phyloP scores from a whole-genome alignment of 169 alveolate species.

The Toxoplasma gondii region DNA sequence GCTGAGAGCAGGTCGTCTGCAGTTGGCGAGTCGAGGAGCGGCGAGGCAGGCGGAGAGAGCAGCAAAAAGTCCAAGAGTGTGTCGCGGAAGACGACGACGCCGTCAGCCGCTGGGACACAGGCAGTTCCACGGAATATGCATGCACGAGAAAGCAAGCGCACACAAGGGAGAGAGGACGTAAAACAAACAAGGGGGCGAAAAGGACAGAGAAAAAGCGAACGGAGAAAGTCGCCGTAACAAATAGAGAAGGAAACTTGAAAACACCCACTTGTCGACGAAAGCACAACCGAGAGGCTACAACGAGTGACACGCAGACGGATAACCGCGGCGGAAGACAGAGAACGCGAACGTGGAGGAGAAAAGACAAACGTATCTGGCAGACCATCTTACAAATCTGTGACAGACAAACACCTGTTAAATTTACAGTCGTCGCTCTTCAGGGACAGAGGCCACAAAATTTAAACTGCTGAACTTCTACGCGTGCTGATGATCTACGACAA shows the following conservation, averaged over 20 bases:
- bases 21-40: neutral
- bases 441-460: too few species aligned
- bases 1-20: constrained; percentile 22
- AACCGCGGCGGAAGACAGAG: neutral
- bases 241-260: neutral
- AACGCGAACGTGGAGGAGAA: neutral
- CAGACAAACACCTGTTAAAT: too few species aligned
- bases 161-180: neutral
- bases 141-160: neutral
- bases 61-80: neutral
- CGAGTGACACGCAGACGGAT: neutral
- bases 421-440: too few species aligned
- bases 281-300: too few species aligned
- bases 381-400: too few species aligned
- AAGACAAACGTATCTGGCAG: neutral
- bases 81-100: neutral
- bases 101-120: constrained; percentile 12
- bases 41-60: neutral
- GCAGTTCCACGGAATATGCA: too few species aligned
- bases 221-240: neutral
- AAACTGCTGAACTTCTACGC: too few species aligned
- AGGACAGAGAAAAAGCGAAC: neutral
- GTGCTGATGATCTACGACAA: neutral
- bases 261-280: too few species aligned
- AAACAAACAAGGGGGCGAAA: neutral